Evolutionary conservation across 2,329 filamentous ascomycete genomes (phyloP).

Genomic region (Tolypocladium amazonense): DNA sequence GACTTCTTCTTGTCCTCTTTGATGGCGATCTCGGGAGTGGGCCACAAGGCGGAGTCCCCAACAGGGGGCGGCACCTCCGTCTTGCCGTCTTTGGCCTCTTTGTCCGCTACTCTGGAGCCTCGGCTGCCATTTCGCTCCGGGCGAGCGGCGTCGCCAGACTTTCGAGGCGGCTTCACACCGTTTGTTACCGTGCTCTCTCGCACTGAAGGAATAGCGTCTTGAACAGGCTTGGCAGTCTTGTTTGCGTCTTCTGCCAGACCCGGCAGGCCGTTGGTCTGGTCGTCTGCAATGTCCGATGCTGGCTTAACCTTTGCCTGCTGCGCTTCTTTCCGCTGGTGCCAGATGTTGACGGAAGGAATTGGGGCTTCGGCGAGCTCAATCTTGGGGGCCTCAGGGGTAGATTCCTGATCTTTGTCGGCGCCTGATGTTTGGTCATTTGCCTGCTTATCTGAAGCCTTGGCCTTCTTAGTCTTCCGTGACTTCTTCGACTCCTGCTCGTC

Average conservation of each 20-base stretch:
- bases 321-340: conserved; percentile 69
- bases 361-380: conserved; percentile 69
- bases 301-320: conserved; percentile 41
- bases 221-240: conserved; percentile 14
- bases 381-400: conserved; percentile 37
- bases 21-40: conserved; percentile 68
- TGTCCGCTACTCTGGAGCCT: conserved; percentile 34
- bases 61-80: conserved; percentile 47
- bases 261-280: conserved; percentile 16
- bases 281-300: conserved; percentile 24
- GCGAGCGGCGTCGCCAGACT: conserved; percentile 28
- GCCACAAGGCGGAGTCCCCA: conserved; percentile 74
- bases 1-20: conserved; percentile 65
- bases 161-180: conserved; percentile 31
- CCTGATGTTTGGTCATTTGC: conserved; percentile 38
- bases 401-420: conserved; percentile 45
- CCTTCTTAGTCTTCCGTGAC: conserved; percentile 52
- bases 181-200: conserved; percentile 19
- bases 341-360: conserved; percentile 75
- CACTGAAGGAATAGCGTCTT: conserved; percentile 10
- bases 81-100: conserved; percentile 23
- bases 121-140: conserved; percentile 33
- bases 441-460: conserved; percentile 29
- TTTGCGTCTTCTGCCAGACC: conserved; percentile 33
- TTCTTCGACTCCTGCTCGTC: conserved; percentile 44